Evolutionary conservation across 805 yeast species (phyloP).

Genomic region (Torulaspora indica): DNA sequence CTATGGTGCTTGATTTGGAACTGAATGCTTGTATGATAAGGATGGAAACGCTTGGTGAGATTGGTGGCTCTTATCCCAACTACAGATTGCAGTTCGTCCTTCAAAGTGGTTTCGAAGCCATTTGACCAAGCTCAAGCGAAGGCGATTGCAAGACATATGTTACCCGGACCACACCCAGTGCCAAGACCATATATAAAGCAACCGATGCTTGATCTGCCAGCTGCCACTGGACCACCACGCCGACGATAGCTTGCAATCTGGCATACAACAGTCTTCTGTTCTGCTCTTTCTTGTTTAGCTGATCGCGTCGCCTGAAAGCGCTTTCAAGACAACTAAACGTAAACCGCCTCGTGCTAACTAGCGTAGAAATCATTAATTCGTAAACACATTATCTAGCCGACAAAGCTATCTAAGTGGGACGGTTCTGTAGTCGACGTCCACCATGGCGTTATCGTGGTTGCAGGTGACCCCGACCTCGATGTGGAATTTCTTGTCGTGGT

Average conservation of each 20-base stretch:
- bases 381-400: slow-evolving; percentile 4
- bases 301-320: not conserved
- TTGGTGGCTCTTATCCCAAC: not conserved
- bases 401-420: slow-evolving; percentile 35
- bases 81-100: no score
- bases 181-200: no score
- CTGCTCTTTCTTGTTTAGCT: not conserved
- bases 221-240: no score
- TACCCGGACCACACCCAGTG: slow-evolving; percentile 1
- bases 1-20: not conserved
- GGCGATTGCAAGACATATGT: not conserved
- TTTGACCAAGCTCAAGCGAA: not conserved
- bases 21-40: not conserved
- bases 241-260: not conserved
- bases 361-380: not conserved
- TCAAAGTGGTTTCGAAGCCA: not conserved
- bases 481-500: slow-evolving; percentile 59
- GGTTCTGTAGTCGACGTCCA: slow-evolving; percentile 62
- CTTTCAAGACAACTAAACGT: not conserved
- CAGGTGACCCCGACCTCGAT: slow-evolving; percentile 60
- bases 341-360: not conserved
- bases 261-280: not conserved
- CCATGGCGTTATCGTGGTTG: slow-evolving; percentile 61
- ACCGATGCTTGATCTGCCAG: no score
- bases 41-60: not conserved